A percentile compares a stretch with the other conserved stretches of the same genome.
phyloP scores from a whole-genome alignment of 768 basidiomycete species.

The Cantharellus anzutake region DNA sequence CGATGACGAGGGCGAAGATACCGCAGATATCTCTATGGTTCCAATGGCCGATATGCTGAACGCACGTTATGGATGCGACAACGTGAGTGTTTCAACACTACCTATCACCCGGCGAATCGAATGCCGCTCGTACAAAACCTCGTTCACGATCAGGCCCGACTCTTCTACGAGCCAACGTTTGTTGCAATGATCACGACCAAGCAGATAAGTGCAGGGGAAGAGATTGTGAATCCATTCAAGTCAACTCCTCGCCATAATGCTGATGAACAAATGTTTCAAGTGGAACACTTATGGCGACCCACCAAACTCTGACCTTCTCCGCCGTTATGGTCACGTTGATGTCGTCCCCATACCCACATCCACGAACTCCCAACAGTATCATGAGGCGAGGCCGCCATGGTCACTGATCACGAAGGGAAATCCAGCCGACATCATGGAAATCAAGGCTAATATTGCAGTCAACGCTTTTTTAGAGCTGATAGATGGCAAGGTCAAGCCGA shows the following conservation, averaged over 20 bases:
- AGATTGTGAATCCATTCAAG: slow-evolving; percentile 38
- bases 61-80: slow-evolving; percentile 67
- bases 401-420: slow-evolving; percentile 27
- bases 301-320: slow-evolving; percentile 83
- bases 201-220: slow-evolving; percentile 53
- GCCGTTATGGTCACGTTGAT: slow-evolving; percentile 89
- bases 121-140: not conserved
- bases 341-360: slow-evolving; percentile 31
- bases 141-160: slow-evolving; percentile 38
- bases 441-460: slow-evolving; percentile 53
- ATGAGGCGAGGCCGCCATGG: not conserved
- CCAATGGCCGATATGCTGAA: slow-evolving; percentile 95
- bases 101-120: not conserved
- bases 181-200: slow-evolving; percentile 72
- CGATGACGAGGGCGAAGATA: slow-evolving; percentile 24
- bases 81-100: slow-evolving; percentile 29
- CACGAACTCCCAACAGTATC: not conserved
- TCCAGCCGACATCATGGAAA: slow-evolving; percentile 61
- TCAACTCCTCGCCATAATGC: not conserved
- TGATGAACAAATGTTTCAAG: not conserved
- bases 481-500: not conserved
- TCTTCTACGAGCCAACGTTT: slow-evolving; percentile 56
- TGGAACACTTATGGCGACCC: slow-evolving; percentile 93
- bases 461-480: slow-evolving; percentile 16
- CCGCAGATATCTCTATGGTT: slow-evolving; percentile 68